A percentile compares a stretch with the other conserved stretches of the same genome.
These are phyloP conservation scores for Melampsora occidentalis DNA, from an alignment of 1,284 basidiomycete species.

Conservation along the genomic window DNA sequence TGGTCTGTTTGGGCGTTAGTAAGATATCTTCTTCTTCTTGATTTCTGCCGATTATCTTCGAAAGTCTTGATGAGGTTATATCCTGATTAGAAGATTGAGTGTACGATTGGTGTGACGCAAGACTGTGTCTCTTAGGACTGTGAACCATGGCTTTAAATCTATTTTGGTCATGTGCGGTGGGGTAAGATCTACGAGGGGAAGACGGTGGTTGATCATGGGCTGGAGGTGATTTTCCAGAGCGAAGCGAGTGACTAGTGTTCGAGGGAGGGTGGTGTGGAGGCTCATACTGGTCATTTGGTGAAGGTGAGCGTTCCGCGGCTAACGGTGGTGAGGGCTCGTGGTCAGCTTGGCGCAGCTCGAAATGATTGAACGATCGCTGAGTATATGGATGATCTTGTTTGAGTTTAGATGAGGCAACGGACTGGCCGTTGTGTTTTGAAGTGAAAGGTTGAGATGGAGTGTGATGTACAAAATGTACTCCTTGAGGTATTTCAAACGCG, in stretches of 20 bases:
- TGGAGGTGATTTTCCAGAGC: background rate
- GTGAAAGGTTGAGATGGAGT: background rate
- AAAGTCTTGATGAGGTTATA: background rate
- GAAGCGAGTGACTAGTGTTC: background rate
- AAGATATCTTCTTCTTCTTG: background rate
- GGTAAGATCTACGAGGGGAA: background rate
- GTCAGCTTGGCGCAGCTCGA: slow-evolving; percentile 3
- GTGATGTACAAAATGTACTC: slow-evolving; percentile 2
- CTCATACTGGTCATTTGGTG: background rate
- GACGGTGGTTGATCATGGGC: background rate
- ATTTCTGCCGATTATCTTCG: background rate
- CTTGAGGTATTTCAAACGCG: slow-evolving; percentile 12
- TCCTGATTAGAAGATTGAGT: background rate
- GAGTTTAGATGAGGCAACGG: background rate
- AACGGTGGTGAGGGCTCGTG: background rate
- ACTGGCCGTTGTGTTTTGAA: background rate
- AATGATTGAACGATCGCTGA: slow-evolving; percentile 5
- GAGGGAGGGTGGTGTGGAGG: background rate
- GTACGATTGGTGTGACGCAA: background rate
- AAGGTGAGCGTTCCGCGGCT: background rate
- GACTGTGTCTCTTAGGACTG: background rate
- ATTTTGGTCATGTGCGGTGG: background rate
- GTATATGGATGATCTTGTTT: background rate
- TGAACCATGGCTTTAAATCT: background rate
- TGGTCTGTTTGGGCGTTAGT: background rate